These are phyloP conservation scores for Sugiyamaella neomexicana DNA, from an alignment of 1,139 yeast genomes.

Conservation along the genomic window DNA sequence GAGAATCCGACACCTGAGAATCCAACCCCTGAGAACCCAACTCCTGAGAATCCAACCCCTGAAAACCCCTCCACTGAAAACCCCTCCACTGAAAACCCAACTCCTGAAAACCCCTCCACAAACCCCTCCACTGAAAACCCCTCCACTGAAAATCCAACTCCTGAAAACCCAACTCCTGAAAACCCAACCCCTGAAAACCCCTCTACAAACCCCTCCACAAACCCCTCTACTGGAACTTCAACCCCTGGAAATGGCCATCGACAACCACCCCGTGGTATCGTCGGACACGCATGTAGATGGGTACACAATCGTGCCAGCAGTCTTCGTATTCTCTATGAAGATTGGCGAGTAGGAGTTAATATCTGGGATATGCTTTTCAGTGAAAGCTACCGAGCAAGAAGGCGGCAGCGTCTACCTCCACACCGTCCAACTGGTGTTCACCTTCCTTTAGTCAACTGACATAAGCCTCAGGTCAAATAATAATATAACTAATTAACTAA, in stretches of 20 bases:
- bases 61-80: not conserved
- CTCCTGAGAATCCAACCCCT: not conserved
- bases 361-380: constrained; percentile 12
- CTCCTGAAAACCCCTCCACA: not conserved
- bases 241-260: not conserved
- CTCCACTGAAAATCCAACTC: constrained; percentile 1
- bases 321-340: not conserved
- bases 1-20: constrained; percentile 2
- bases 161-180: constrained; percentile 2
- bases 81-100: not conserved
- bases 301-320: not conserved
- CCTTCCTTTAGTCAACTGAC: constrained; percentile 6
- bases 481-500: too few relatives aligned
- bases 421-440: constrained; percentile 10
- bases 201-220: not conserved
- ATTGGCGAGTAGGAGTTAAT: constrained; percentile 8
- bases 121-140: constrained; percentile 1
- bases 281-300: constrained; percentile 1
- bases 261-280: not conserved
- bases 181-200: not conserved
- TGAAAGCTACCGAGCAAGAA: constrained; percentile 5
- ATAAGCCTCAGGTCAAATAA: too few relatives aligned
- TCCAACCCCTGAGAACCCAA: not conserved
- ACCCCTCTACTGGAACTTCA: not conserved
- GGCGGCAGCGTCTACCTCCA: constrained; percentile 2